A percentile compares a stretch with the other conserved stretches of the same genome.
These are phyloP conservation scores for Sicyos edulis DNA, from an alignment of 306 rosid species.

Conservation along the genomic window DNA sequence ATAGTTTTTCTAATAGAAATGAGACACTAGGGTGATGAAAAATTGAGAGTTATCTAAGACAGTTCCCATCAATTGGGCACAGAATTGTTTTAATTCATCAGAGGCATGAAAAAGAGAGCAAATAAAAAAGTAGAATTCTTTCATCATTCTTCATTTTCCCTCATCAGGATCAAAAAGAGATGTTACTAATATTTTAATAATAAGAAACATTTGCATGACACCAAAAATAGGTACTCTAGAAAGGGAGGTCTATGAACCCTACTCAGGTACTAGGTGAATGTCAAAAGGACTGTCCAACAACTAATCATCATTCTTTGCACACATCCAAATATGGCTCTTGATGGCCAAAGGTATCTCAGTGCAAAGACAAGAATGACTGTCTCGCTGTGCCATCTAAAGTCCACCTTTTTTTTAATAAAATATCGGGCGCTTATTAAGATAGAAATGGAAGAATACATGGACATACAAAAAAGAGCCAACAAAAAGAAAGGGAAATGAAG, in stretches of 20 bases:
- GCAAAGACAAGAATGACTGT: neutral
- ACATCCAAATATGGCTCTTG: neutral
- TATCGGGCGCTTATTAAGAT: no score
- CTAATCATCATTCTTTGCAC: neutral
- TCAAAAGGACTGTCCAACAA: neutral
- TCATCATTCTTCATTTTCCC: neutral
- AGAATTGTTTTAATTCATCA: neutral
- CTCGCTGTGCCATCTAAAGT: neutral
- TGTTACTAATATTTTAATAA: neutral
- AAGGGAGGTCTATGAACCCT: neutral
- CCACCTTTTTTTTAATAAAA: neutral
- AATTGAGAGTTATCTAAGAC: neutral
- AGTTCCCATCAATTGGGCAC: neutral
- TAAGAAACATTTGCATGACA: neutral
- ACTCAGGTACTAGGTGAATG: neutral
- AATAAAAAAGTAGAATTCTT: constrained; percentile 1
- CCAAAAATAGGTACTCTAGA: neutral
- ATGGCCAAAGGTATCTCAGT: neutral
- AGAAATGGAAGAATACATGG: no score
- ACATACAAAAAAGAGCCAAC: no score
- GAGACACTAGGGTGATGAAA: constrained; percentile 7
- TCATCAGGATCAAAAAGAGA: neutral
- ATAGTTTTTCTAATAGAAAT: neutral
- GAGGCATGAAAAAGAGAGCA: neutral
- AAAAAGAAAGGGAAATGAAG: no score